These are phyloP conservation scores for Trichoderma guizhouense DNA, from an alignment of 2,329 filamentous ascomycete species.

Conservation along the genomic window DNA sequence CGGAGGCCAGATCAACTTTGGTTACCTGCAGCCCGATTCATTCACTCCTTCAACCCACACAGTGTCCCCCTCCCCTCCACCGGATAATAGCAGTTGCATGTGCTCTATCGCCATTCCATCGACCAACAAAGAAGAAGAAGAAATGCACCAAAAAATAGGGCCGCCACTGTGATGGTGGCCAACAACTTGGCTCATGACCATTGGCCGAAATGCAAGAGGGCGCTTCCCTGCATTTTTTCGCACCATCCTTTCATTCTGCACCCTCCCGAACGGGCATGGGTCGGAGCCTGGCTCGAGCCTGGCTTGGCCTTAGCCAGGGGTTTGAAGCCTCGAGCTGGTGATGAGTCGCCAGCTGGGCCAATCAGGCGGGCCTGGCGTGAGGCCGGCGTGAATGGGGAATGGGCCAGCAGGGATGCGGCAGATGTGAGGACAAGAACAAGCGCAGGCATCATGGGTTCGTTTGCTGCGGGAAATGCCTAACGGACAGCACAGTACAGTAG, in stretches of 20 bases:
- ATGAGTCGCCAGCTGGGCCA: not conserved
- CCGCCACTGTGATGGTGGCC: not conserved
- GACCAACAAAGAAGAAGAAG: not conserved
- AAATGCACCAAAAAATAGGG: not conserved
- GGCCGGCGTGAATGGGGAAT: not conserved
- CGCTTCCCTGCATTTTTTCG: not conserved
- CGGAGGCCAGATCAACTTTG: not conserved
- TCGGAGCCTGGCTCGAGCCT: not conserved
- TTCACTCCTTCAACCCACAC: not conserved
- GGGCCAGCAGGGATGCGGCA: not conserved
- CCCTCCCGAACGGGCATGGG: conserved; percentile 15
- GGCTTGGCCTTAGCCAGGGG: conserved; percentile 20
- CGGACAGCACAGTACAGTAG: not conserved
- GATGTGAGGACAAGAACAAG: not conserved
- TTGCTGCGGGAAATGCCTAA: not conserved
- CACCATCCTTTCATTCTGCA: conserved; percentile 16
- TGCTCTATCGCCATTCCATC: not conserved
- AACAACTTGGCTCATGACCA: not conserved
- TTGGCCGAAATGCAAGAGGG: not conserved
- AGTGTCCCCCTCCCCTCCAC: not conserved
- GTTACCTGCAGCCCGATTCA: not conserved
- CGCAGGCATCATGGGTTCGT: conserved; percentile 1
- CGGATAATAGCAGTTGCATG: not conserved
- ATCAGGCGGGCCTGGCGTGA: not conserved
- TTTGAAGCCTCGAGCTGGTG: conserved; percentile 7